A percentile compares a stretch with the other conserved stretches of the same genome.
These are phyloP conservation scores for Macrophomina phaseolina DNA, from an alignment of 2,329 filamentous ascomycete genomes.

Conservation along the genomic window DNA sequence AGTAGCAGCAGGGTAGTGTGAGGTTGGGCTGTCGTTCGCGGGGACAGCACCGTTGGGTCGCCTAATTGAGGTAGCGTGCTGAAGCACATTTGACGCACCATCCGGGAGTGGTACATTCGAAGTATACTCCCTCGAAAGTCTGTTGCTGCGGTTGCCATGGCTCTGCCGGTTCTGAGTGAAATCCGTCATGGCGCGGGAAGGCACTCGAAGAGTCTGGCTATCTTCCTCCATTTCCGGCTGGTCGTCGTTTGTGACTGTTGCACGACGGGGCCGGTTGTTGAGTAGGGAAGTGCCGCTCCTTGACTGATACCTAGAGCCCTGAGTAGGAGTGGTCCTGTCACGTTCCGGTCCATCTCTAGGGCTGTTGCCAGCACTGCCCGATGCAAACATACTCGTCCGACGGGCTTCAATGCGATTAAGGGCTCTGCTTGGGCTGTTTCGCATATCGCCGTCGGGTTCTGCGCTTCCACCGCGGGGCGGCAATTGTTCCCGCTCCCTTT, in stretches of 20 bases:
- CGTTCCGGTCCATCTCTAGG: constrained; percentile 36
- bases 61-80: constrained; percentile 22
- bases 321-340: constrained; percentile 26
- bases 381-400: constrained; percentile 42
- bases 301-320: constrained; percentile 14
- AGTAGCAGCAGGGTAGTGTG: not conserved
- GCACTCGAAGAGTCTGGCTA: constrained; percentile 50
- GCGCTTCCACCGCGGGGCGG: constrained; percentile 35
- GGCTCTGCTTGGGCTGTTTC: constrained; percentile 43
- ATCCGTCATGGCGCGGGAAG: constrained; percentile 57
- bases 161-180: constrained; percentile 39
- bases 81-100: constrained; percentile 37
- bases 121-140: constrained; percentile 43
- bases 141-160: constrained; percentile 28
- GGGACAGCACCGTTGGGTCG: constrained; percentile 23
- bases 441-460: constrained; percentile 42
- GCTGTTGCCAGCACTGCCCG: constrained; percentile 33
- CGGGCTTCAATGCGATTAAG: constrained; percentile 54
- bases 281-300: constrained; percentile 12
- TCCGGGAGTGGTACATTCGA: constrained; percentile 46
- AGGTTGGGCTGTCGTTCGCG: constrained; percentile 6
- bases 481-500: constrained; percentile 18
- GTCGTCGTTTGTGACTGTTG: constrained; percentile 26
- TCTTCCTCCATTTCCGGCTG: constrained; percentile 43
- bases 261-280: constrained; percentile 20